Evolutionary conservation across 331 rosid genomes (phyloP), one percentile per base, ranked within the genome.

Genomic region (Arachis monticola): DNA sequence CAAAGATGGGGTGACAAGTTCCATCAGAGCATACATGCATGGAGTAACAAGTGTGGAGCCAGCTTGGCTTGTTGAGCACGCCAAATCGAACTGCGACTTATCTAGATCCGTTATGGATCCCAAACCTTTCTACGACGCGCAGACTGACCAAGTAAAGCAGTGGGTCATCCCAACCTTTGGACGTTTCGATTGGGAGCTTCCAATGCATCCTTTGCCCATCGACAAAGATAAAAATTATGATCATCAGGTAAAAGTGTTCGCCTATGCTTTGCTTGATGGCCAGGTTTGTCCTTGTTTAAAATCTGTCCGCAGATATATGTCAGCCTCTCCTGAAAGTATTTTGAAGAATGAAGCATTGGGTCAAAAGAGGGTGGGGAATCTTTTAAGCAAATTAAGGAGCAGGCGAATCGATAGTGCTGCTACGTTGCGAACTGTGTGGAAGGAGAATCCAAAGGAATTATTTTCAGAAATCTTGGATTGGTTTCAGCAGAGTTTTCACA

Each of bases 41-140:
- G 97, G 93, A 17, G 93, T 85, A 76, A 94, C 99, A 0, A 73
- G 88, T 27, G 88, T 92, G 53, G 84, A 90, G 69, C 78, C 99
- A 53, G 79, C 85, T 77, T 94, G 99, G 99, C 93, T 94, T 55
- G 93, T 92, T 32, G 87, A 90, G 67, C 83, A 85, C 83, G 97
- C 96, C 62, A 81, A 75, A 52, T 87, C 96, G 67, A 80, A 88
- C 45, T 91, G 97, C 72, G 65, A 64, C 71, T 91, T 89, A 79
- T 91, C 96, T 5, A 52, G 88, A 3, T 86, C 97, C 41, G 74
- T 86, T 56, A 67, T 42, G 5, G 96, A 90, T 76, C 87, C 92
- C 41, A 85, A 61, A 78, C 93, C 95, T 51, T 88, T 73, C 41
- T 94, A 94, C 61, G 97, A 94, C 22, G 82, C 87, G 11, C 84